phyloP scores from a whole-genome alignment of 192 early-diverging fungal genomes.

The Haplosporangium gracile region DNA sequence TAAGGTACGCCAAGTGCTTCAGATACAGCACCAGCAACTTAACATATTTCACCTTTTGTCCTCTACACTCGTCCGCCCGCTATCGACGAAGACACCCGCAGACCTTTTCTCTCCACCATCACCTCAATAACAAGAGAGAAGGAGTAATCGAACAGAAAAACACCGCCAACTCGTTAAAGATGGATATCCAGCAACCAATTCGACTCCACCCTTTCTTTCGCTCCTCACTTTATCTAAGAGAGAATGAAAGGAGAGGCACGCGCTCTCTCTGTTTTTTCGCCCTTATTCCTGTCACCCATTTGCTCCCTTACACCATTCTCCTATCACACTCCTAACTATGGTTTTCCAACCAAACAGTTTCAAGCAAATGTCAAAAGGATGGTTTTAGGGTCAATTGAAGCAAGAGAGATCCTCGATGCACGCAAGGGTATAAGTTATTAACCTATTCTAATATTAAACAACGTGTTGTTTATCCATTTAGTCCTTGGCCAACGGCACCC shows the following conservation, averaged over 20 bases:
- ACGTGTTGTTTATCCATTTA: background rate
- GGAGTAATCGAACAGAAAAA: background rate
- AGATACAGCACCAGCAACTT: background rate
- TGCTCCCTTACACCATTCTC: background rate
- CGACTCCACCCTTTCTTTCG: background rate
- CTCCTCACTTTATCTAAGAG: background rate
- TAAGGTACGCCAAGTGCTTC: background rate
- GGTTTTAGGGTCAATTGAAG: background rate
- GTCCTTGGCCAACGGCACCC: slow-evolving; percentile 40
- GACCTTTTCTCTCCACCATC: background rate
- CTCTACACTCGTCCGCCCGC: background rate
- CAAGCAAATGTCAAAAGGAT: background rate
- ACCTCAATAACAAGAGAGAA: background rate
- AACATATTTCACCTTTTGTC: background rate
- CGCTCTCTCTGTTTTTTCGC: slow-evolving; percentile 2
- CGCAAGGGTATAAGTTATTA: background rate
- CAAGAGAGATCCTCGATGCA: background rate
- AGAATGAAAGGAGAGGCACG: slow-evolving; percentile 1
- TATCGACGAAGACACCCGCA: background rate
- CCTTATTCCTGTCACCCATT: background rate
- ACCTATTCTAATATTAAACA: background rate
- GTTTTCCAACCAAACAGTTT: background rate
- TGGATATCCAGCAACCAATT: background rate
- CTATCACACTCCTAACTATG: background rate
- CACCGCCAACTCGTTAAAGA: background rate